A percentile compares a stretch with the other conserved stretches of the same genome.
These are phyloP conservation scores for Penicillium cataractarum DNA, from an alignment of 495 filamentous ascomycete species.

Conservation along the genomic window DNA sequence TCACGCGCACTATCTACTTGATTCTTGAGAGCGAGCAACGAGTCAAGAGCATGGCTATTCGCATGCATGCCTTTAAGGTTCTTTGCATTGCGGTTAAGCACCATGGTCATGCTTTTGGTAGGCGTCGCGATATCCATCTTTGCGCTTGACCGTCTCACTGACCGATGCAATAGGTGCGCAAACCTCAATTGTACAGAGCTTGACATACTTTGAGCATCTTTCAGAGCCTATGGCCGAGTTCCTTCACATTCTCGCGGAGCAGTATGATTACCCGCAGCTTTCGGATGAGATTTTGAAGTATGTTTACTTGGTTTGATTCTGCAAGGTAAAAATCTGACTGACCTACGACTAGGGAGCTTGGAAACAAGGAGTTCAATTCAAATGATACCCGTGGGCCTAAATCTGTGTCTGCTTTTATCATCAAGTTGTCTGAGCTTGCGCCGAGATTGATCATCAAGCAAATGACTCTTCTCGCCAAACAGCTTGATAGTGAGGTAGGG, in stretches of 20 bases:
- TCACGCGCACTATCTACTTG: constrained; percentile 92
- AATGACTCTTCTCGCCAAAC: constrained; percentile 90
- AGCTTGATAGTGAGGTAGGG: constrained; percentile 87
- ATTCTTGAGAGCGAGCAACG: constrained; percentile 92
- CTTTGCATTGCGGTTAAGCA: constrained; percentile 97
- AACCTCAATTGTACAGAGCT: constrained; percentile 94
- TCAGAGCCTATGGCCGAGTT: constrained; percentile 99
- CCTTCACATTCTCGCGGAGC: constrained; percentile 90
- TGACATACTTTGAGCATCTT: constrained; percentile 97
- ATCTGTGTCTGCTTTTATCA: constrained; percentile 94
- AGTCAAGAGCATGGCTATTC: constrained; percentile 85
- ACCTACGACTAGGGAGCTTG: constrained; percentile 69
- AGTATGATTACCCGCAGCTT: constrained; percentile 97
- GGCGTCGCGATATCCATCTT: constrained; percentile 17
- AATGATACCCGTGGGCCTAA: constrained; percentile 96
- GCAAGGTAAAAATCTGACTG: constrained; percentile 22
- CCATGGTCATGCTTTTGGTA: constrained; percentile 96
- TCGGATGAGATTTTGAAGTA: constrained; percentile 86
- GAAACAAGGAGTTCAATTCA: constrained; percentile 95
- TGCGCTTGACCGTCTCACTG: constrained; percentile 9
- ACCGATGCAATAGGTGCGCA: constrained; percentile 71
- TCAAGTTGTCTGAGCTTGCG: constrained; percentile 92
- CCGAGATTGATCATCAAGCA: constrained; percentile 95
- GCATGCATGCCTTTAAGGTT: constrained; percentile 97
- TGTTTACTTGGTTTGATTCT: neutral